These are phyloP conservation scores for Modicella reniformis DNA, from an alignment of 371 early-diverging fungal genomes.

Conservation along the genomic window DNA sequence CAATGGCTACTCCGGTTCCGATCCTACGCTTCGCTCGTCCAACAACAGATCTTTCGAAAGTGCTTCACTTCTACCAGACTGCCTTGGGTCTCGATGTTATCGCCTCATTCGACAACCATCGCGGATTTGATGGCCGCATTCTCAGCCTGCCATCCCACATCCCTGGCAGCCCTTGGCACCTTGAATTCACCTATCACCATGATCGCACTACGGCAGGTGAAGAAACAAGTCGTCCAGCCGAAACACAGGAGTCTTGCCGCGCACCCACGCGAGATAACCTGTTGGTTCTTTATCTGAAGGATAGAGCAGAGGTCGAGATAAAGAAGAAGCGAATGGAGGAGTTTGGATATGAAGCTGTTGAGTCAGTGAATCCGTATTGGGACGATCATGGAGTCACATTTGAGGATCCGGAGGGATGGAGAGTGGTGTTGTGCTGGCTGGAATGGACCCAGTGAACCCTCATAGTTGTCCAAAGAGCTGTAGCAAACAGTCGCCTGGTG, in stretches of 20 bases:
- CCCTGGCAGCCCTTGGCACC: constrained; percentile 27
- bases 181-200: constrained; percentile 23
- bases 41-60: constrained; percentile 4
- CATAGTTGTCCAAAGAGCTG: too few relatives aligned
- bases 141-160: constrained; percentile 11
- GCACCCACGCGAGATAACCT: constrained; percentile 36
- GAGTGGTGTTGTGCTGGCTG: constrained; percentile 13
- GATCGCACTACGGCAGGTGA: neutral
- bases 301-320: constrained; percentile 8
- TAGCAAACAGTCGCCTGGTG: too few relatives aligned
- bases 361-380: constrained; percentile 32
- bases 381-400: constrained; percentile 37
- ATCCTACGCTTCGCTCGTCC: constrained; percentile 35
- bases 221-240: neutral
- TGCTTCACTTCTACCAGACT: constrained; percentile 24
- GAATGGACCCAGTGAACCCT: constrained; percentile 17
- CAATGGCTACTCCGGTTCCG: constrained; percentile 1
- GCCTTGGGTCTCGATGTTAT: constrained; percentile 20
- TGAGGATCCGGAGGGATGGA: constrained; percentile 35
- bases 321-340: constrained; percentile 24
- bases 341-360: constrained; percentile 20
- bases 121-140: constrained; percentile 34
- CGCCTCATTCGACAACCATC: constrained; percentile 34
- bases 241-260: constrained; percentile 13
- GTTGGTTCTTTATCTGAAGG: constrained; percentile 28